Conservation (phyloP, 208 protist species). For the Trypanosoma caninum region DNA sequence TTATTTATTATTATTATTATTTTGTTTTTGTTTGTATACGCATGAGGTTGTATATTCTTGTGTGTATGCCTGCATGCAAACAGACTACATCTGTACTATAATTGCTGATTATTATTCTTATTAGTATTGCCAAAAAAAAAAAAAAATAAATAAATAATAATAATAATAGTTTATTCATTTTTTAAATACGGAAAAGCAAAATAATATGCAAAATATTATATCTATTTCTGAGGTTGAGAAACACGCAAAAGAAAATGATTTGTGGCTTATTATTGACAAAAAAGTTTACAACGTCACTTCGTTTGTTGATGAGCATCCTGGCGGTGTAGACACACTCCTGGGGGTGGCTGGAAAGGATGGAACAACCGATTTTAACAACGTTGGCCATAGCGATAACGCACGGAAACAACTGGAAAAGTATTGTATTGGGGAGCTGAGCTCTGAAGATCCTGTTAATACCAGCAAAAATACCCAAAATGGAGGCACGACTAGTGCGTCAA, state of each 20-base stretch:
- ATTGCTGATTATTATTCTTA: too few species aligned
- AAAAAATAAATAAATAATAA: too few species aligned
- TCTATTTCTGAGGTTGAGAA: constrained; percentile 56
- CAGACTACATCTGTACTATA: too few species aligned
- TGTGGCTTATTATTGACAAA: constrained; percentile 83
- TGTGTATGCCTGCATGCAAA: too few species aligned
- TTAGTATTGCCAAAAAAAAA: too few species aligned
- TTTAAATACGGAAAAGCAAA: constrained; percentile 1
- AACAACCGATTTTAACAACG: constrained; percentile 77
- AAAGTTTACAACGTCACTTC: constrained; percentile 87
- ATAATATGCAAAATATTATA: constrained; percentile 20
- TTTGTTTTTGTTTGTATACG: too few species aligned
- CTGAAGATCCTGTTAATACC: constrained; percentile 38
- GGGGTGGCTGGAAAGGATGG: constrained; percentile 82
- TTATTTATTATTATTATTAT: too few species aligned
- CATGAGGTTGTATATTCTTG: too few species aligned
- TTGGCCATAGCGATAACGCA: constrained; percentile 71
- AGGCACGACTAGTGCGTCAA: constrained; percentile 14
- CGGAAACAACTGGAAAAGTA: constrained; percentile 63
- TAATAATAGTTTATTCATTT: too few species aligned
- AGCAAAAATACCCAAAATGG: constrained; percentile 29
- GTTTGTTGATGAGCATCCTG: constrained; percentile 89
- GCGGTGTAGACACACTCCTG: constrained; percentile 81
- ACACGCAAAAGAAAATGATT: constrained; percentile 58
- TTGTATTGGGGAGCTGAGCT: constrained; percentile 76